Conservation (phyloP, 768 basidiomycete genomes). For the Hygrophorus pudorinus region DNA sequence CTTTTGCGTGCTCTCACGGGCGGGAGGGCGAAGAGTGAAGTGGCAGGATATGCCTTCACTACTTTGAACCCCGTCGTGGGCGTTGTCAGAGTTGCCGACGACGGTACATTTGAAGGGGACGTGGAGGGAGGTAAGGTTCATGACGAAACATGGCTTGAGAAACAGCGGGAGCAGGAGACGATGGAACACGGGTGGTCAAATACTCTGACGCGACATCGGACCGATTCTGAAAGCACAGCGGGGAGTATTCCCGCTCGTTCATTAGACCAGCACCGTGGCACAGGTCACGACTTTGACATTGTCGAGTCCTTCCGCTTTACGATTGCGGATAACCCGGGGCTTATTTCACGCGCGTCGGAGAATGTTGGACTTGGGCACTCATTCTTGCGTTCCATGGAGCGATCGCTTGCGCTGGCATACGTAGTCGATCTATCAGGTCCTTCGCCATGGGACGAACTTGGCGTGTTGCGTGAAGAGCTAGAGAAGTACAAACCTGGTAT, state of each 20-base stretch:
- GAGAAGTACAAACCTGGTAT: conserved; percentile 75
- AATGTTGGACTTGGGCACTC: conserved; percentile 91
- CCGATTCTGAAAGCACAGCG: not conserved
- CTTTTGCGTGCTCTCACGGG: conserved; percentile 83
- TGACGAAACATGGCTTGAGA: conserved; percentile 60
- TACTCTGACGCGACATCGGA: not conserved
- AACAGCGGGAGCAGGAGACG: conserved; percentile 30
- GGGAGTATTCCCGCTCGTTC: conserved; percentile 9
- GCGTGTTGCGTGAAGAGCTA: conserved; percentile 68
- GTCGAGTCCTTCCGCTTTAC: conserved; percentile 84
- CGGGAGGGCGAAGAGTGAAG: conserved; percentile 71
- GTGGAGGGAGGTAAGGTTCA: conserved; percentile 39
- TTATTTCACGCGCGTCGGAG: conserved; percentile 75
- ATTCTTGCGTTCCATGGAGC: conserved; percentile 88
- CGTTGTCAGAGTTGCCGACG: conserved; percentile 73
- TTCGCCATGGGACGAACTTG: conserved; percentile 70
- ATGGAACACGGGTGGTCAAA: not conserved
- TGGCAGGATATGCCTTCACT: conserved; percentile 90
- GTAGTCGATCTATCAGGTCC: conserved; percentile 80
- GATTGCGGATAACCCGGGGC: conserved; percentile 93
- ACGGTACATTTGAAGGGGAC: conserved; percentile 65
- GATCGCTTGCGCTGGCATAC: conserved; percentile 82
- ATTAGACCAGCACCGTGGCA: conserved; percentile 13
- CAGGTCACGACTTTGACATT: conserved; percentile 46
- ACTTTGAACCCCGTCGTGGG: conserved; percentile 92